A percentile compares a stretch with the other conserved stretches of the same genome.
Evolutionary conservation across 1,284 basidiomycete genomes (phyloP).

Genomic region (Caloboletus inedulis): DNA sequence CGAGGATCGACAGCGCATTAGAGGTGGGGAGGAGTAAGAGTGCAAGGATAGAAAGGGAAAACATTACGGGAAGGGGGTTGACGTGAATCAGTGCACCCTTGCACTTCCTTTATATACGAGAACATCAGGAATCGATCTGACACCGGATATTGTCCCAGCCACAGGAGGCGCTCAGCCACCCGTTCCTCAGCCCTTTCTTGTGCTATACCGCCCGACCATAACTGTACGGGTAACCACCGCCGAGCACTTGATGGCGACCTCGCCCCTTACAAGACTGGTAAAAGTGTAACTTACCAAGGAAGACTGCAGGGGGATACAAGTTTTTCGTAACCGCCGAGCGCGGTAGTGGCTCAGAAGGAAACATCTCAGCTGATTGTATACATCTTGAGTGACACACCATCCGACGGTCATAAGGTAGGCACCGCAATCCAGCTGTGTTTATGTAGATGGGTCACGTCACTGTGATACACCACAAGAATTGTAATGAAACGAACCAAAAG

Average conservation of each 20-base stretch:
- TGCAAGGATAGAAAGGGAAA: slow-evolving; percentile 6
- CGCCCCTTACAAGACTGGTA: background rate
- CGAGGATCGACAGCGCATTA: slow-evolving; percentile 2
- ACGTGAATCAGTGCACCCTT: background rate
- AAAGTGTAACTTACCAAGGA: background rate
- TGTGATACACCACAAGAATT: no score
- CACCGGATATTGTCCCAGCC: background rate
- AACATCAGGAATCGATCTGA: background rate
- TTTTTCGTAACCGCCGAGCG: background rate
- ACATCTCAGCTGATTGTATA: background rate
- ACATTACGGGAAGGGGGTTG: background rate
- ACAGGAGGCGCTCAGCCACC: background rate
- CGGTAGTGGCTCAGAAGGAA: background rate
- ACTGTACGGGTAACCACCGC: background rate
- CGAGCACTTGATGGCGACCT: background rate
- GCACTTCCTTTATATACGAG: slow-evolving; percentile 16
- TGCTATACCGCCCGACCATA: no score
- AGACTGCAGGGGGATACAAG: background rate
- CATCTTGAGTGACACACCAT: background rate
- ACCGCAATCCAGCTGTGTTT: background rate
- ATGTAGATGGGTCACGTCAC: background rate
- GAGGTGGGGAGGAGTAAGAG: slow-evolving; percentile 10
- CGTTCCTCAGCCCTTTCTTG: background rate
- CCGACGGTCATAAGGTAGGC: no score
- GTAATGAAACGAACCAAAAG: background rate